Percentiles rank a stretch among this genome's conserved stretches.
These are phyloP conservation scores for Evernia prunastri DNA, from an alignment of 495 filamentous ascomycete species.

Conservation along the genomic window DNA sequence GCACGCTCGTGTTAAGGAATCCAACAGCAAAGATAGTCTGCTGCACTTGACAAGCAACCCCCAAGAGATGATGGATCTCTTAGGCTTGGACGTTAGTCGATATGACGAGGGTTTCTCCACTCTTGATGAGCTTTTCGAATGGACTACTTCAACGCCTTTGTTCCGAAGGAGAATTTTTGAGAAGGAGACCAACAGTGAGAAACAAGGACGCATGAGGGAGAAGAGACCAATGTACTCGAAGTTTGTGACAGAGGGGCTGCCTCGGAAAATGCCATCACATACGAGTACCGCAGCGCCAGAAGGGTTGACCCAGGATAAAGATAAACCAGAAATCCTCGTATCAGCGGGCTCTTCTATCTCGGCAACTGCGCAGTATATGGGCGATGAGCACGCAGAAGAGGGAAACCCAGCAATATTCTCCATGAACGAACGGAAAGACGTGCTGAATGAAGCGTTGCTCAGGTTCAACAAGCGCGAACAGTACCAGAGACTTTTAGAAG, in stretches of 20 bases:
- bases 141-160: conserved; percentile 43
- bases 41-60: conserved; percentile 51
- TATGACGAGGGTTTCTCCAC: conserved; percentile 44
- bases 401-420: neutral
- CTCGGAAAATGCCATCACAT: neutral
- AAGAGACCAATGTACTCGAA: conserved; percentile 7
- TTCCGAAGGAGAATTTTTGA: conserved; percentile 23
- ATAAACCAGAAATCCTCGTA: neutral
- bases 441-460: conserved; percentile 25
- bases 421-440: neutral
- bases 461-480: conserved; percentile 25
- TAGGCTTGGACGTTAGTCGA: conserved; percentile 42
- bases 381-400: neutral
- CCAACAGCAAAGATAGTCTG: conserved; percentile 45
- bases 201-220: neutral
- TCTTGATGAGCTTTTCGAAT: conserved; percentile 48
- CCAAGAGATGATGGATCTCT: conserved; percentile 45
- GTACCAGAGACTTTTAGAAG: conserved; percentile 14
- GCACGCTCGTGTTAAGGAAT: conserved; percentile 48
- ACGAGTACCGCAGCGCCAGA: neutral
- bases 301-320: too few species aligned
- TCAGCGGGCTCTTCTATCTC: neutral
- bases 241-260: conserved; percentile 1
- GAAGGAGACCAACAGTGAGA: neutral
- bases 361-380: neutral